phyloP scores from a whole-genome alignment of 139 green algal species.

The Trebouxia sp. region DNA sequence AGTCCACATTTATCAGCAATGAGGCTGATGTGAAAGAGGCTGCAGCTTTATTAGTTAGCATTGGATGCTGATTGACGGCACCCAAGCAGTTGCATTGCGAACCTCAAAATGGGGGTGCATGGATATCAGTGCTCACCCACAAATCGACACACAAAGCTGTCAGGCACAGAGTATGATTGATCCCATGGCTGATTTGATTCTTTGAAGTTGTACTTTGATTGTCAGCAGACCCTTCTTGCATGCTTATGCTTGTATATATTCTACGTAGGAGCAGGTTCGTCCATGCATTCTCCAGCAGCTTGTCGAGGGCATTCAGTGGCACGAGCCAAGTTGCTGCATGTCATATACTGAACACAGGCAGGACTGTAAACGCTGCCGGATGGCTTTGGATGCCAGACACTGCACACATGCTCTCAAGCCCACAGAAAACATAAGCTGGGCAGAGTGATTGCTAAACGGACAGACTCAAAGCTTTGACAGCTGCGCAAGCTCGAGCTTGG shows the following conservation, averaged over 20 bases:
- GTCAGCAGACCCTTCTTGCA: too few relatives aligned
- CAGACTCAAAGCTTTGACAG: background rate
- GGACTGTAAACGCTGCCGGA: background rate
- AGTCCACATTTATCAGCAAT: background rate
- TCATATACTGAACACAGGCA: background rate
- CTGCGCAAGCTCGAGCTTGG: conserved; percentile 76
- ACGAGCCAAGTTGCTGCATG: background rate
- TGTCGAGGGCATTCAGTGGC: background rate
- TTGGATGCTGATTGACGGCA: background rate
- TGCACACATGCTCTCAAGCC: background rate
- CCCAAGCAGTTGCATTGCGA: background rate
- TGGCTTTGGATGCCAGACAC: background rate
- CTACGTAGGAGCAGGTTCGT: too few relatives aligned
- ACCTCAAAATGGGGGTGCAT: too few relatives aligned
- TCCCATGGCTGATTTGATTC: too few relatives aligned
- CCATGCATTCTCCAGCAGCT: too few relatives aligned
- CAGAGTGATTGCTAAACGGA: too few relatives aligned
- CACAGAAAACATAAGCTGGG: too few relatives aligned
- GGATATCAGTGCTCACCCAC: too few relatives aligned
- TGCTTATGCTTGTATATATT: too few relatives aligned
- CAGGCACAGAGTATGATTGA: too few relatives aligned
- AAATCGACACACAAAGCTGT: too few relatives aligned
- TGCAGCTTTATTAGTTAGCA: conserved; percentile 1
- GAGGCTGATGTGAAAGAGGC: conserved; percentile 9
- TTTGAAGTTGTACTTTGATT: too few relatives aligned